Evolutionary conservation across 257 asterid genomes (phyloP).

Genomic region (Haberlea rhodopensis): DNA sequence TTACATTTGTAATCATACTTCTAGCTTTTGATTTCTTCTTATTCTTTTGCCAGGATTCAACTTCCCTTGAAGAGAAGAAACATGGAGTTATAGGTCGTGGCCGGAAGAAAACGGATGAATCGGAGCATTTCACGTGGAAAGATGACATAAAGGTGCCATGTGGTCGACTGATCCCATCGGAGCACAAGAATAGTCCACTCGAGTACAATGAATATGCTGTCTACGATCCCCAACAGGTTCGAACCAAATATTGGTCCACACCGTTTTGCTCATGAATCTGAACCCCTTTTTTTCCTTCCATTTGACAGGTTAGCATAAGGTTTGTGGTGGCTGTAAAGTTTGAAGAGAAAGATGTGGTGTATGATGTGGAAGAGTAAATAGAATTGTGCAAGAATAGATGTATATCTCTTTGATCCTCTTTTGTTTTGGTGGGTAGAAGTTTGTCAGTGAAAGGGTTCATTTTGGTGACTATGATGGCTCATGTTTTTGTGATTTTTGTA

Average conservation of each 20-base stretch:
- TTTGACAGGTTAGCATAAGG: constrained; percentile 59
- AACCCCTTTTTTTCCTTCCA: too few species aligned
- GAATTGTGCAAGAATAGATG: background rate
- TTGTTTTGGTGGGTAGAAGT: too few species aligned
- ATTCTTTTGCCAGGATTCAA: constrained; percentile 33
- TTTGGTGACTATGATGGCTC: too few species aligned
- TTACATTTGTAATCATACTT: background rate
- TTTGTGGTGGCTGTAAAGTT: constrained; percentile 73
- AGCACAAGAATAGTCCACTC: constrained; percentile 55
- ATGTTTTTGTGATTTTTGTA: too few species aligned
- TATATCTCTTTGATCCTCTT: too few species aligned
- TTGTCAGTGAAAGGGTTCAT: too few species aligned
- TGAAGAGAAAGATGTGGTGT: constrained; percentile 64
- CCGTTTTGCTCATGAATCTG: background rate
- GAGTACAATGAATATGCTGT: constrained; percentile 86
- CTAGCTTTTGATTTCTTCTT: too few species aligned
- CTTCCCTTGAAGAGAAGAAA: constrained; percentile 55
- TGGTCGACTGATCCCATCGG: constrained; percentile 58
- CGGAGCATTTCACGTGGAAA: constrained; percentile 78
- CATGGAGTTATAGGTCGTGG: constrained; percentile 66
- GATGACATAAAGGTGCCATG: constrained; percentile 76
- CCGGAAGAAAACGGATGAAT: constrained; percentile 63
- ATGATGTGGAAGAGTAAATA: constrained; percentile 37
- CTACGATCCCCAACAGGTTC: constrained; percentile 70
- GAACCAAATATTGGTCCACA: background rate